These are phyloP conservation scores for Lentinus brumalis DNA, from an alignment of 768 basidiomycete species.

Conservation along the genomic window DNA sequence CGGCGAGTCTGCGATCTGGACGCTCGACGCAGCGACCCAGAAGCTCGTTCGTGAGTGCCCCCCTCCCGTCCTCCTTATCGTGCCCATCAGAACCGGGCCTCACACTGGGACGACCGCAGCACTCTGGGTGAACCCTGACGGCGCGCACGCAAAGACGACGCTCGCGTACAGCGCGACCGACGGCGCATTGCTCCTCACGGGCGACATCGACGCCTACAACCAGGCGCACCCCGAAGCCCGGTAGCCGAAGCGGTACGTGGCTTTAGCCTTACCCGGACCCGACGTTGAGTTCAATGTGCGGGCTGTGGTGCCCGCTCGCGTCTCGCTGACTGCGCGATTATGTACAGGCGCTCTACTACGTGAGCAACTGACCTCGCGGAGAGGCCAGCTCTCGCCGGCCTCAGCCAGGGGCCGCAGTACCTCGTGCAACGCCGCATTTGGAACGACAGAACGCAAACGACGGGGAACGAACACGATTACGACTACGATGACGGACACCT, in stretches of 20 bases:
- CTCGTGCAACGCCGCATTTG: no score
- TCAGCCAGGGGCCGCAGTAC: no score
- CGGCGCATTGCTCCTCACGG: constrained; percentile 47
- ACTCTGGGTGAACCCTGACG: constrained; percentile 49
- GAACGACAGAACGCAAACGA: no score
- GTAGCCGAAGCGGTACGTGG: constrained; percentile 15
- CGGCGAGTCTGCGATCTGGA: constrained; percentile 53
- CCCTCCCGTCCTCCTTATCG: neutral
- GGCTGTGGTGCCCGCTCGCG: neutral
- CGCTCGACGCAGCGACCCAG: constrained; percentile 37
- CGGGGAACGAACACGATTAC: no score
- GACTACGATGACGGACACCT: no score
- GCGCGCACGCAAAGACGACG: constrained; percentile 38
- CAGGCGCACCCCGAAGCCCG: constrained; percentile 1
- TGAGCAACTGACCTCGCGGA: neutral
- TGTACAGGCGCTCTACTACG: constrained; percentile 8
- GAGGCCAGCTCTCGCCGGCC: no score
- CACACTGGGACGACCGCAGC: constrained; percentile 30
- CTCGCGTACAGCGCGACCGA: constrained; percentile 43
- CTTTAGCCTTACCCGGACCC: neutral
- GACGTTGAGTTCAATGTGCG: neutral
- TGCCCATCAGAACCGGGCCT: neutral
- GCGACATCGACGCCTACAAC: constrained; percentile 45
- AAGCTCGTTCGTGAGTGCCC: constrained; percentile 42
- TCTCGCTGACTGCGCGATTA: neutral